Base-by-base conservation (phyloP, 768 basidiomycete genomes). In the Sarcomyxa edulis region DNA sequence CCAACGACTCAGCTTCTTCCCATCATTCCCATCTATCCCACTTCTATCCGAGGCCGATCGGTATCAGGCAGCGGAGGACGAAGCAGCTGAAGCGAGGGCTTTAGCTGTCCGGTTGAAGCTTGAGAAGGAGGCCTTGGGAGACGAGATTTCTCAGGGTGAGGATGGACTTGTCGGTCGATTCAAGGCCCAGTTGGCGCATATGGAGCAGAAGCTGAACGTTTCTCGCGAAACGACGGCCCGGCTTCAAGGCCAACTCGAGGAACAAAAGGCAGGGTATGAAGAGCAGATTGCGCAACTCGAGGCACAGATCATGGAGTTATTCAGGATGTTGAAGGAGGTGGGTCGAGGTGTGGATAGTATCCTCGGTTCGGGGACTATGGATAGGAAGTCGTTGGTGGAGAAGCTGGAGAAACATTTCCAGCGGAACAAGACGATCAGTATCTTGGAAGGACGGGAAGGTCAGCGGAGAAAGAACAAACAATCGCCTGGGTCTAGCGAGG, bases 241-340 rank as follows among this genome's bases (percentile, higher is more conserved):
- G 34, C 65, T 96, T 7, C 84, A 90, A 51, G 75, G 74, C 12
- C 87, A 90, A 51, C 61, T 96, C 38, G 81, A 78, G 48, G 72
- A 74, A 27, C 87, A 93, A 62, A 87, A 83, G 56, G 56, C 65
- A 11, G 78, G 75, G 10, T 93, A 93, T 53, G 87, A 94, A 53
- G 87, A 91, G 41, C 79, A 79, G 48, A 90, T 97, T 40, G 70
- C 77, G 3, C 88, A 95, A 56, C 78, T 95, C 10, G 92, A 96
- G 54, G 74, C 83, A 9, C 89, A 96, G 66, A 94, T 95, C 45
- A 78, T 87, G 72, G 93, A 96, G 55, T 61, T 97, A 12, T 98
- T 94, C 66, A 74, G 84, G 48, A 95, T 96, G 91, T 68, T 98
- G 38, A 87, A 81, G 55, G 88, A 95, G 51, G 74, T 85, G 24